Conservation (phyloP, 2,329 filamentous ascomycete species). For the Talaromyces piceae region DNA sequence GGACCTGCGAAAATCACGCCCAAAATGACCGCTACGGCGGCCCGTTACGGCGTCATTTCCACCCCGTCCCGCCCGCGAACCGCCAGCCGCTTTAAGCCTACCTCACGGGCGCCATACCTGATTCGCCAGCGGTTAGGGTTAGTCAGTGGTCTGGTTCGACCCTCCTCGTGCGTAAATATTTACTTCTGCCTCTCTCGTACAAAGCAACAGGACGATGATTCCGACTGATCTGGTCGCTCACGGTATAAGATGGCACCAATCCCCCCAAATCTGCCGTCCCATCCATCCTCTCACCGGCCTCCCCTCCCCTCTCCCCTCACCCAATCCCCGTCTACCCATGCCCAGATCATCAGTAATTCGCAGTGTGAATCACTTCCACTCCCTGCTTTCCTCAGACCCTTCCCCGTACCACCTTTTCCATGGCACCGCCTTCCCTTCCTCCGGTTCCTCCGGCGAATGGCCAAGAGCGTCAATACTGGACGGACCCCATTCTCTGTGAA, state of each 20-base stretch:
- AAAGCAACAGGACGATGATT: neutral
- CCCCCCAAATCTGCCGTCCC: neutral
- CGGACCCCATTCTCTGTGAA: constrained; percentile 19
- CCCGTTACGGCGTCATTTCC: constrained; percentile 9
- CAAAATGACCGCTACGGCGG: constrained; percentile 4
- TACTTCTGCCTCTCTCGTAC: neutral
- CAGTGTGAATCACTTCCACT: neutral
- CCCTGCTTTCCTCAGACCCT: neutral
- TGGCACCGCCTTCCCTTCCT: constrained; percentile 8
- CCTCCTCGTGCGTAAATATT: neutral
- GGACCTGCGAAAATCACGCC: constrained; percentile 5
- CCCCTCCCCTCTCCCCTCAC: neutral
- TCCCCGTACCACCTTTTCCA: neutral
- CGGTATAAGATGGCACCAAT: constrained; percentile 4
- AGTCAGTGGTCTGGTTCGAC: neutral
- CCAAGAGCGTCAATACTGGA: constrained; percentile 19
- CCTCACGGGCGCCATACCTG: constrained; percentile 1
- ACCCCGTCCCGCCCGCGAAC: neutral
- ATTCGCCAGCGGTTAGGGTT: neutral
- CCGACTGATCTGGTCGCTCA: neutral
- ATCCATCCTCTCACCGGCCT: neutral
- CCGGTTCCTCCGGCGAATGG: constrained; percentile 8
- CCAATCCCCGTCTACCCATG: neutral
- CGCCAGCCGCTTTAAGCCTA: constrained; percentile 6
- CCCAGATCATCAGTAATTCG: neutral